A percentile compares a stretch with the other conserved stretches of the same genome.
Evolutionary conservation across 805 yeast species (phyloP).

Genomic region (Kodamaea nitidulidarum): DNA sequence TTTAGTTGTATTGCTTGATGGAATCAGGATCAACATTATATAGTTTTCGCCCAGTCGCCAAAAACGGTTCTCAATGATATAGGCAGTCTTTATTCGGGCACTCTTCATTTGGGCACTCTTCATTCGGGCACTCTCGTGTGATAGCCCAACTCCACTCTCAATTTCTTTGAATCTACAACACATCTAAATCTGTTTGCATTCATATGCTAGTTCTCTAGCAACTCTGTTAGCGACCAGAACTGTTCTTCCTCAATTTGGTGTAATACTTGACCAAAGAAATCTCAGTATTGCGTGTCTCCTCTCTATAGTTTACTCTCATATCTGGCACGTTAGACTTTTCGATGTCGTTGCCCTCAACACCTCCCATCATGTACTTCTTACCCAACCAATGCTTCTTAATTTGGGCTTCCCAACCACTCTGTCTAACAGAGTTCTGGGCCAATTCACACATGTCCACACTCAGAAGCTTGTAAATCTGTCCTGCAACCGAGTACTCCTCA

Average conservation of each 20-base stretch:
- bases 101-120: too few relatives aligned
- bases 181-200: too few relatives aligned
- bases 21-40: too few relatives aligned
- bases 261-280: slow-evolving; percentile 64
- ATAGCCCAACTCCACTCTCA: too few relatives aligned
- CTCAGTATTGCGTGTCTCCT: slow-evolving; percentile 72
- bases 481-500: slow-evolving; percentile 97
- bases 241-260: slow-evolving; percentile 20
- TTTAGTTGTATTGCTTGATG: too few relatives aligned
- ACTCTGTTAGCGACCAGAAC: too few relatives aligned
- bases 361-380: slow-evolving; percentile 49
- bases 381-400: slow-evolving; percentile 95
- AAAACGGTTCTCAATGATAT: too few relatives aligned
- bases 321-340: slow-evolving; percentile 95
- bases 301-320: slow-evolving; percentile 77
- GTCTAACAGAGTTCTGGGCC: slow-evolving; percentile 87
- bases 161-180: too few relatives aligned
- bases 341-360: slow-evolving; percentile 79
- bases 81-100: too few relatives aligned
- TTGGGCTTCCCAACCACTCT: slow-evolving; percentile 88
- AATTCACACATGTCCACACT: slow-evolving; percentile 97
- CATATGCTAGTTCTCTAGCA: too few relatives aligned
- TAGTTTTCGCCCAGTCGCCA: too few relatives aligned
- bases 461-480: slow-evolving; percentile 91
- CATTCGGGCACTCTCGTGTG: too few relatives aligned